Evolutionary conservation across 257 asterid species (phyloP).

Genomic region (Primulina tabacum): DNA sequence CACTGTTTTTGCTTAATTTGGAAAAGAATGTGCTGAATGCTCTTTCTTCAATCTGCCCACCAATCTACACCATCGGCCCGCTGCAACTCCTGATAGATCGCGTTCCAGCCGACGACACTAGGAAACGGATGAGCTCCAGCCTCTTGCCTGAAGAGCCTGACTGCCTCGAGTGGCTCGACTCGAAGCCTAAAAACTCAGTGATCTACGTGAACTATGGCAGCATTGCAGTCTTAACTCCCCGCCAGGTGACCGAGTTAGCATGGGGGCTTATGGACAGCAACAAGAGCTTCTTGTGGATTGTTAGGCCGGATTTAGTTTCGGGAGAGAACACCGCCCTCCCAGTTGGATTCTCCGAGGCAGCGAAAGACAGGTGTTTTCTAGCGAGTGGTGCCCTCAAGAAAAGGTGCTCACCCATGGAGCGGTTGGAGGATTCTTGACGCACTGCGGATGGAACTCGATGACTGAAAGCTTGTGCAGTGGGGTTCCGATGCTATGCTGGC

Average conservation of each 20-base stretch:
- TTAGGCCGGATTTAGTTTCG: slow-evolving; percentile 32
- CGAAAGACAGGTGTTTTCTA: slow-evolving; percentile 29
- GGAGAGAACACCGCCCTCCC: slow-evolving; percentile 27
- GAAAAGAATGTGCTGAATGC: slow-evolving; percentile 27
- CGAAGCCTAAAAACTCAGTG: slow-evolving; percentile 30
- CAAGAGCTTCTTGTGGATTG: slow-evolving; percentile 40
- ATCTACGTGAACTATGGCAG: slow-evolving; percentile 47
- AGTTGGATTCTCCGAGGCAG: slow-evolving; percentile 24
- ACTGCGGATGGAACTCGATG: slow-evolving; percentile 50
- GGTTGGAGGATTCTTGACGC: slow-evolving; percentile 36
- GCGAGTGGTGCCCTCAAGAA: slow-evolving; percentile 42
- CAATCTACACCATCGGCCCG: slow-evolving; percentile 42
- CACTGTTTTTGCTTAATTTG: slow-evolving; percentile 36
- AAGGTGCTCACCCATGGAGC: slow-evolving; percentile 38
- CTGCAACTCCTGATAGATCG: slow-evolving; percentile 27
- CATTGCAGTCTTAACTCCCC: slow-evolving; percentile 30
- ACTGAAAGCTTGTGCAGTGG: slow-evolving; percentile 40
- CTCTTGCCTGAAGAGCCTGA: slow-evolving; percentile 42
- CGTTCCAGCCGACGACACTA: slow-evolving; percentile 16
- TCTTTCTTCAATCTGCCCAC: slow-evolving; percentile 37
- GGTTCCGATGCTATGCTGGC: slow-evolving; percentile 49
- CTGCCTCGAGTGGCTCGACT: slow-evolving; percentile 39
- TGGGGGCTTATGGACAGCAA: slow-evolving; percentile 41
- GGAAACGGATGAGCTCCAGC: slow-evolving; percentile 22
- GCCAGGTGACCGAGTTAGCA: slow-evolving; percentile 34